Evolutionary conservation across 2,329 filamentous ascomycete genomes (phyloP).

Genomic region (Colletotrichum ledebouriae): DNA sequence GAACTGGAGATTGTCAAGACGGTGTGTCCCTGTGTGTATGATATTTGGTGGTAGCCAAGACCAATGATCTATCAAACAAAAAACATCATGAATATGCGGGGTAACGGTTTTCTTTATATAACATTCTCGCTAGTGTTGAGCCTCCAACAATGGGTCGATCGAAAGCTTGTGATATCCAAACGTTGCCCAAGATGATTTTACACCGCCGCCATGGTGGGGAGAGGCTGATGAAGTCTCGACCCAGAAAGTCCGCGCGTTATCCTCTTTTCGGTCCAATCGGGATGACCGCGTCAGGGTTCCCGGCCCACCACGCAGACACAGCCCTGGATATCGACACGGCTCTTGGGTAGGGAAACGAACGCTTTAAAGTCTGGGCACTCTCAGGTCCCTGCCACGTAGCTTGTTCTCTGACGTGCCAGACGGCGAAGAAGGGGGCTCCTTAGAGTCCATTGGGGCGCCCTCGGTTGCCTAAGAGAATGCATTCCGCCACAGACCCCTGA

Average conservation of each 20-base stretch:
- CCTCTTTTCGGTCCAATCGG: constrained; percentile 39
- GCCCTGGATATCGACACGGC: constrained; percentile 39
- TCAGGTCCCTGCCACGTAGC: constrained; percentile 38
- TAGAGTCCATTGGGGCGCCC: too few relatives aligned
- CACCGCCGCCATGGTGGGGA: constrained; percentile 40
- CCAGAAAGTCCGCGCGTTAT: constrained; percentile 39
- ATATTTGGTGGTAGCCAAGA: neutral
- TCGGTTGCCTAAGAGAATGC: neutral
- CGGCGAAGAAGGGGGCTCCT: neutral
- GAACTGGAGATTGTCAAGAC: neutral
- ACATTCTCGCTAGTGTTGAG: constrained; percentile 17
- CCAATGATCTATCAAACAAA: neutral
- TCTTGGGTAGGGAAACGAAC: constrained; percentile 33
- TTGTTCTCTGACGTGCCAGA: constrained; percentile 22
- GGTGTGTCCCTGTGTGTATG: neutral
- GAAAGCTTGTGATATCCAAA: constrained; percentile 37
- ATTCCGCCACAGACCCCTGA: constrained; percentile 22
- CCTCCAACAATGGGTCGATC: constrained; percentile 24
- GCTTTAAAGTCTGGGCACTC: constrained; percentile 33
- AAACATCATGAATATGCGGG: constrained; percentile 15
- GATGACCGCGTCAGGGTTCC: constrained; percentile 41
- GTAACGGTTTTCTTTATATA: constrained; percentile 39
- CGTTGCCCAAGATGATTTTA: constrained; percentile 29
- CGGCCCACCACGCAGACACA: constrained; percentile 37
- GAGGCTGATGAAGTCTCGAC: constrained; percentile 39